These are phyloP conservation scores for Boeremia exigua DNA, from an alignment of 2,329 filamentous ascomycete species.

Conservation along the genomic window DNA sequence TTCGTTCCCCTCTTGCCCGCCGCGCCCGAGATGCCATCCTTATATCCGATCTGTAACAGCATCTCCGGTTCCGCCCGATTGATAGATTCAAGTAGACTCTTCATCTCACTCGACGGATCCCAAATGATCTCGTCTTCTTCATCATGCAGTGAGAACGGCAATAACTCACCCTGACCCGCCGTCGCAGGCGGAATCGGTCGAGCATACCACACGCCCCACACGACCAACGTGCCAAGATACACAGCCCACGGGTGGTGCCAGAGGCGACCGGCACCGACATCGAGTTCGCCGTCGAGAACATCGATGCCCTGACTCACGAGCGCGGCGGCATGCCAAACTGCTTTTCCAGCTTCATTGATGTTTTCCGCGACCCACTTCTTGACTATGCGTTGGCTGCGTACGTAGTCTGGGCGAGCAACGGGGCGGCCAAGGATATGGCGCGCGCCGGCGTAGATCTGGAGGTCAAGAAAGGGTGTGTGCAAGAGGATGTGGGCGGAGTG, in stretches of 20 bases:
- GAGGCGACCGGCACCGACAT: constrained; percentile 57
- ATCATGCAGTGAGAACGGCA: constrained; percentile 20
- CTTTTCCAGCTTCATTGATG: constrained; percentile 48
- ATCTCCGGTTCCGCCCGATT: constrained; percentile 48
- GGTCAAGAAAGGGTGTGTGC: constrained; percentile 64
- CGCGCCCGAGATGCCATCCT: constrained; percentile 43
- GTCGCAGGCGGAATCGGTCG: constrained; percentile 20
- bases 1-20: constrained; percentile 58
- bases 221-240: constrained; percentile 64
- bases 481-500: constrained; percentile 64
- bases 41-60: constrained; percentile 29
- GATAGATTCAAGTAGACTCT: constrained; percentile 51
- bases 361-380: constrained; percentile 56
- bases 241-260: constrained; percentile 70
- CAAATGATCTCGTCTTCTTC: constrained; percentile 59
- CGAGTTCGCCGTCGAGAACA: constrained; percentile 51
- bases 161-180: neutral
- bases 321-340: constrained; percentile 61
- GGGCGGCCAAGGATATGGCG: constrained; percentile 64
- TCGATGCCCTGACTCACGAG: constrained; percentile 59
- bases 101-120: constrained; percentile 59
- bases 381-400: constrained; percentile 58
- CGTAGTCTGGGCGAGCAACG: constrained; percentile 59
- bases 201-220: constrained; percentile 64
- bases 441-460: constrained; percentile 68